Percentiles rank a stretch among this genome's conserved stretches.
Evolutionary conservation across 2,329 filamentous ascomycete species (phyloP).

Genomic region (Penicillium crustosum): DNA sequence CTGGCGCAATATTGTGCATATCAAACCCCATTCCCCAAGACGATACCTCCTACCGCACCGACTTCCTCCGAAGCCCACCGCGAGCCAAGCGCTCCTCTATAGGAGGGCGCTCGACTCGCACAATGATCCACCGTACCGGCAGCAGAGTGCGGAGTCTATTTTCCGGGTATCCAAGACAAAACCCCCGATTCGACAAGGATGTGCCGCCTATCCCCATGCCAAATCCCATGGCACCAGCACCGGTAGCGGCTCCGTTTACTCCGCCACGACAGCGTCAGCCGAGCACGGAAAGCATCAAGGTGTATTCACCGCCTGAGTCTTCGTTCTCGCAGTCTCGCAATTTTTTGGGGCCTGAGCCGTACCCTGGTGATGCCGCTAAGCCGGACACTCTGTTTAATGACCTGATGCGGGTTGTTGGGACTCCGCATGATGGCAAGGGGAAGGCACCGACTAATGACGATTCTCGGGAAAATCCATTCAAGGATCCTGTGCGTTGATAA

Average conservation of each 20-base stretch:
- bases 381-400: slow-evolving; percentile 41
- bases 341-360: slow-evolving; percentile 29
- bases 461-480: slow-evolving; percentile 4
- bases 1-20: slow-evolving; percentile 38
- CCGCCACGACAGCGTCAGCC: slow-evolving; percentile 28
- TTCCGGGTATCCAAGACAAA: slow-evolving; percentile 13
- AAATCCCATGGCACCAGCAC: background rate
- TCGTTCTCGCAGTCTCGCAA: slow-evolving; percentile 28
- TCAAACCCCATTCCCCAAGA: slow-evolving; percentile 47
- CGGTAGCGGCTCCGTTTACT: slow-evolving; percentile 17
- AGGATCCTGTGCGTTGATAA: slow-evolving; percentile 2
- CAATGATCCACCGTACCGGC: slow-evolving; percentile 37
- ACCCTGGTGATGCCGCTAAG: slow-evolving; percentile 21
- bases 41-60: slow-evolving; percentile 44
- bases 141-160: slow-evolving; percentile 42
- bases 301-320: slow-evolving; percentile 46
- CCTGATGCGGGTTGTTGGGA: slow-evolving; percentile 40
- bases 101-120: slow-evolving; percentile 33
- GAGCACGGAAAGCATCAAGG: slow-evolving; percentile 48
- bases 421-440: slow-evolving; percentile 18
- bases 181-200: slow-evolving; percentile 24
- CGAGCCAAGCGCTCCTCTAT: slow-evolving; percentile 24
- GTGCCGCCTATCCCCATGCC: slow-evolving; percentile 21
- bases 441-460: slow-evolving; percentile 29
- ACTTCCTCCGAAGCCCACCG: slow-evolving; percentile 38